Conservation (phyloP, 2,329 filamentous ascomycete species). For the Colletotrichum limetticola region DNA sequence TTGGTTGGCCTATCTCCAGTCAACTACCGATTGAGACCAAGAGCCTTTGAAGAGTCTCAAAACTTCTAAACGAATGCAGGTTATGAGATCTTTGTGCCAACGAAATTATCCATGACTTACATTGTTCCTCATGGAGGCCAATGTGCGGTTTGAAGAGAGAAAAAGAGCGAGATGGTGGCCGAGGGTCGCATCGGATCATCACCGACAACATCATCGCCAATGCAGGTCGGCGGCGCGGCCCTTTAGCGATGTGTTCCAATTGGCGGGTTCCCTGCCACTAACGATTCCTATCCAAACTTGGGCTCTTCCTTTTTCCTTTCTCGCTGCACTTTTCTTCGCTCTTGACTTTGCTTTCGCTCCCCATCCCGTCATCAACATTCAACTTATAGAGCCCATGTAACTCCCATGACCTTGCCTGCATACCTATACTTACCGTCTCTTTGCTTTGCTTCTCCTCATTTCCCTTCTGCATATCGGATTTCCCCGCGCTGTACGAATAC, state of each 20-base stretch:
- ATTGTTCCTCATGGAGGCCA: background rate
- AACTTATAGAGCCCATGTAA: background rate
- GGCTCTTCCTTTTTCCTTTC: background rate
- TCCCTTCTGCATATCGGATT: background rate
- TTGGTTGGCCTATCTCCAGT: background rate
- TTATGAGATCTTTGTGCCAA: background rate
- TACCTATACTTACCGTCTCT: background rate
- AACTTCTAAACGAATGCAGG: background rate
- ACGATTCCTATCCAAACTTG: slow-evolving; percentile 18
- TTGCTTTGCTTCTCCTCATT: slow-evolving; percentile 9
- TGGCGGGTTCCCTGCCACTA: slow-evolving; percentile 12
- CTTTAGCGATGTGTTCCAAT: slow-evolving; percentile 18
- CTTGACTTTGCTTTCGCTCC: background rate
- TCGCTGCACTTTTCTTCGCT: background rate
- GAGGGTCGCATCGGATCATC: slow-evolving; percentile 20
- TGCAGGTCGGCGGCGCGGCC: slow-evolving; percentile 30
- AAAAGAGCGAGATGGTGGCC: background rate
- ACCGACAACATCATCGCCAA: slow-evolving; percentile 25
- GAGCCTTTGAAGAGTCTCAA: background rate
- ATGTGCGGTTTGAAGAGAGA: background rate
- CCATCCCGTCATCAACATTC: background rate
- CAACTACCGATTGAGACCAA: background rate
- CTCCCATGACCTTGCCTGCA: slow-evolving; percentile 6
- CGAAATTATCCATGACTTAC: background rate
- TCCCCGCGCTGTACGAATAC: background rate